A percentile compares a stretch with the other conserved stretches of the same genome.
Evolutionary conservation across 2,329 filamentous ascomycete genomes (phyloP).

Genomic region (Didymella sp.): DNA sequence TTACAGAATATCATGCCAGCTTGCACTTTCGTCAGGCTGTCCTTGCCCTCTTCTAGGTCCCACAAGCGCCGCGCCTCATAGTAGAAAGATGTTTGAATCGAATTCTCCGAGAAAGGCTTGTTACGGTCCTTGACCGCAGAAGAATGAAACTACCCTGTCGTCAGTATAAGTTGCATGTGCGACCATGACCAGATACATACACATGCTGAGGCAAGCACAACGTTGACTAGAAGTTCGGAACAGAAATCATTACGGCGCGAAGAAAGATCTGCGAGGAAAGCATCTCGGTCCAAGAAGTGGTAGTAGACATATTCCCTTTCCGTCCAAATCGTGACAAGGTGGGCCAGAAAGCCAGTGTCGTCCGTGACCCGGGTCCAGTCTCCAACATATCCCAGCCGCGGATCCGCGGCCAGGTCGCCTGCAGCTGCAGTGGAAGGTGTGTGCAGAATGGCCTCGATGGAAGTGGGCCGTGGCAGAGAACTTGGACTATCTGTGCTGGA

Average conservation of each 20-base stretch:
- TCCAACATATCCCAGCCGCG: conserved; percentile 25
- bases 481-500: conserved; percentile 37
- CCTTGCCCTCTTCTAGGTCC: conserved; percentile 33
- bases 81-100: conserved; percentile 38
- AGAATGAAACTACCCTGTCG: conserved; percentile 33
- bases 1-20: conserved; percentile 38
- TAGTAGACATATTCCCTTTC: conserved; percentile 38
- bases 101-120: conserved; percentile 36
- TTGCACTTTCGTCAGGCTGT: conserved; percentile 36
- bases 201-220: conserved; percentile 39
- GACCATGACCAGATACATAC: conserved; percentile 26
- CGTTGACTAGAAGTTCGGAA: conserved; percentile 42
- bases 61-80: conserved; percentile 39
- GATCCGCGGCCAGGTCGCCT: conserved; percentile 24
- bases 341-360: conserved; percentile 28
- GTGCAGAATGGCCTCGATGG: conserved; percentile 34
- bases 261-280: conserved; percentile 41
- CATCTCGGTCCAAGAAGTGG: conserved; percentile 41
- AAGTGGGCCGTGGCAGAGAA: conserved; percentile 24
- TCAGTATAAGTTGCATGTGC: neutral
- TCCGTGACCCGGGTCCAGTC: conserved; percentile 37
- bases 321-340: conserved; percentile 39
- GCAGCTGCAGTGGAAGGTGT: conserved; percentile 12
- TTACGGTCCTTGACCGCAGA: conserved; percentile 37
- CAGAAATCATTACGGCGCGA: conserved; percentile 36